Base-by-base conservation (phyloP, 2,329 filamentous ascomycete species). In the Thielaviopsis musarum region DNA sequence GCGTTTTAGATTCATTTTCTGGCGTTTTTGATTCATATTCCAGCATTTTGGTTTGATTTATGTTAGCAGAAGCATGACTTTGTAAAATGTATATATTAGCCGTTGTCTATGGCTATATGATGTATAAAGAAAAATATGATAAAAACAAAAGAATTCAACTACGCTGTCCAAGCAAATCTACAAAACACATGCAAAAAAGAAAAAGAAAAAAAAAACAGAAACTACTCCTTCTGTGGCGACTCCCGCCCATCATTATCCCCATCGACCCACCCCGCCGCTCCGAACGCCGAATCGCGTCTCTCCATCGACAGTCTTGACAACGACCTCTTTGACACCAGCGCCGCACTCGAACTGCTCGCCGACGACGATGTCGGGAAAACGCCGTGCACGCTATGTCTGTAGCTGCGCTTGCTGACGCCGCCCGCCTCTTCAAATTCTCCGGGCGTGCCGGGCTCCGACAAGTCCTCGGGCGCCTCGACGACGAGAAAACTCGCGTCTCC, bases 391-490 rank as follows among this genome's bases (percentile, higher is more conserved):
- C 49, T 24, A 41, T 28, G 17, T 48, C 58, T 13, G 52, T 52
- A 59, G 22, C 58, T 59, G 48, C 52, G 49, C n/a, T 41, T 34
- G 19, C 49, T 60, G 67, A 68, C 15, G 15, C 30, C 30, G 24
- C n/a, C 21, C 26, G 34, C 30, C 12, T 28, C 26, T 7, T 21
- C 54, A 5, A 58, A 22, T 41, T 59, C 56, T 13, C 64, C 62
- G 12, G 26, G 71, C 64, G 1, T 59, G 1, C 72, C 71, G 1
- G 80, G 79, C 62, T 80, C 77, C 3, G 82, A 86, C 15, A 28
- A 12, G 62, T 85, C 82, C 12, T 73, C 71, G 0, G 83, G 84
- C 1, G 83, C 83, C 61, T 80, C 78, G 13, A 87, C 82, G 17
- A 88, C 78, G 4, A 87, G 72, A 49, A 87, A 68, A 9, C 73